phyloP scores from a whole-genome alignment of 1,284 basidiomycete genomes.

The Porogramme epimiltina region DNA sequence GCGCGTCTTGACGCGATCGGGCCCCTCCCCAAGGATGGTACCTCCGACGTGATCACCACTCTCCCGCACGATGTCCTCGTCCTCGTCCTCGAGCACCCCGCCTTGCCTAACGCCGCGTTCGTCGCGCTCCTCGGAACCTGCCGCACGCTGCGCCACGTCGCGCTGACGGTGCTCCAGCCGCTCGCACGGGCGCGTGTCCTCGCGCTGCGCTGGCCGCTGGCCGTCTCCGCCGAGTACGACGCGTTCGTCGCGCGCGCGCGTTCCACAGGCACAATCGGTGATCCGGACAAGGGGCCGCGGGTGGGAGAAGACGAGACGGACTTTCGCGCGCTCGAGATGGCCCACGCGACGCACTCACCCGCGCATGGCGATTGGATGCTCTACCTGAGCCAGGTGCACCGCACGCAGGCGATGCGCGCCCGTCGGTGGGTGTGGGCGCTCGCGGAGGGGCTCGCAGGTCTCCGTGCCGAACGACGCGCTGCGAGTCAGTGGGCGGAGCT shows the following conservation, averaged over 20 bases:
- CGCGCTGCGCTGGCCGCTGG: constrained; percentile 29
- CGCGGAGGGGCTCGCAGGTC: constrained; percentile 7
- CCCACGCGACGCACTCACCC: constrained; percentile 21
- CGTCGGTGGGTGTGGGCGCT: constrained; percentile 29
- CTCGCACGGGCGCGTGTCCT: constrained; percentile 26
- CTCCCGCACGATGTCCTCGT: constrained; percentile 27
- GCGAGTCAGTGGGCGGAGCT: no score
- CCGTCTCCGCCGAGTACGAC: constrained; percentile 20
- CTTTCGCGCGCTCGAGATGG: constrained; percentile 9
- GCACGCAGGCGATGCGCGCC: constrained; percentile 28
- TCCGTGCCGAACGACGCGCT: neutral
- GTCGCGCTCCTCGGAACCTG: constrained; percentile 27
- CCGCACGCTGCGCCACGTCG: constrained; percentile 27
- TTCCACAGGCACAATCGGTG: neutral
- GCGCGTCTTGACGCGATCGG: constrained; percentile 11
- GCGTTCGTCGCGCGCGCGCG: neutral
- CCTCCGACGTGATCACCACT: constrained; percentile 23
- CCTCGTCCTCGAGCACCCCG: constrained; percentile 21
- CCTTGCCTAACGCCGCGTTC: constrained; percentile 22
- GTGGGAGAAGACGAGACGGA: neutral
- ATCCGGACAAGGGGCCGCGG: neutral
- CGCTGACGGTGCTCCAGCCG: constrained; percentile 30
- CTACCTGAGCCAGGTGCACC: constrained; percentile 29
- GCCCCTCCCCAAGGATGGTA: neutral
- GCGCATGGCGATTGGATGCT: constrained; percentile 28